phyloP scores from a whole-genome alignment of 345 rosid genomes.

The Lenwebbia sp. region DNA sequence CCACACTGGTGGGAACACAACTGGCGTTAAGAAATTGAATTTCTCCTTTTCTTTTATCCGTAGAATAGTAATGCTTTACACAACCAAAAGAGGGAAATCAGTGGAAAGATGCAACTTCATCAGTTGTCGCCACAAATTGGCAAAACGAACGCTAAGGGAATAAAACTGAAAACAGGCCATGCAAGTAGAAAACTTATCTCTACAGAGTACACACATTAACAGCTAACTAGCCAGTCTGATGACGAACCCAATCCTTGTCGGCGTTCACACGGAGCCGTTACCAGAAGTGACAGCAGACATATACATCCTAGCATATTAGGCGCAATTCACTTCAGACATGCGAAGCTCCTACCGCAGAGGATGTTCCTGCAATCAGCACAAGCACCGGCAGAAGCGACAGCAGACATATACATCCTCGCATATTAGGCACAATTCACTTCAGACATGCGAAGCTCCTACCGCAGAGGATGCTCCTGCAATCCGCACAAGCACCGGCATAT shows the following conservation, averaged over 20 bases:
- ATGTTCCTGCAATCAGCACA: conserved; percentile 21
- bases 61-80: not conserved
- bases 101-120: not conserved
- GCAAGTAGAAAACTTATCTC: not conserved
- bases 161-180: not conserved
- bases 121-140: not conserved
- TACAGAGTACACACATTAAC: not conserved
- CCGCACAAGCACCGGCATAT: not conserved
- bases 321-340: conserved; percentile 9
- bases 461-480: conserved; percentile 29
- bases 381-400: not conserved
- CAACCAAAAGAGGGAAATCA: not conserved
- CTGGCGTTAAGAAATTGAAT: not conserved
- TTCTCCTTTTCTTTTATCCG: not conserved
- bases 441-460: conserved; percentile 23
- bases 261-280: not conserved
- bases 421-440: conserved; percentile 3
- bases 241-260: not conserved
- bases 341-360: conserved; percentile 28
- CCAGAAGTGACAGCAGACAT: not conserved
- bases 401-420: not conserved
- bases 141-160: not conserved
- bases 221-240: not conserved
- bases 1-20: not conserved
- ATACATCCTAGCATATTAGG: not conserved